Evolutionary conservation across 208 protist genomes (phyloP).

Genomic region (Trypanosomatidae sp.): DNA sequence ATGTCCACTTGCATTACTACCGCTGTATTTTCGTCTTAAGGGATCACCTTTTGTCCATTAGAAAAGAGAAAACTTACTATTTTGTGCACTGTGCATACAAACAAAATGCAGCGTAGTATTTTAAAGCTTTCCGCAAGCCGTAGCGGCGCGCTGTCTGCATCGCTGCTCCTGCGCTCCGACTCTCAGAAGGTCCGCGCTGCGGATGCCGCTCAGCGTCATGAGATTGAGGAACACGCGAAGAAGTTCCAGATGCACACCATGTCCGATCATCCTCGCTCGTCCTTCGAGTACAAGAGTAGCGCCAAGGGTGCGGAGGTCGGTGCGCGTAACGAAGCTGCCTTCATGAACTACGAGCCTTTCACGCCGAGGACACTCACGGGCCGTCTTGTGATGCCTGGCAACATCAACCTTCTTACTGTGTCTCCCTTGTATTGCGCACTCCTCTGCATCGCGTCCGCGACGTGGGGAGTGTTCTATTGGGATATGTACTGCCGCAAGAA

Average conservation of each 20-base stretch:
- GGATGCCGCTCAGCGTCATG: slow-evolving; percentile 33
- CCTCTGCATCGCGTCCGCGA: slow-evolving; percentile 49
- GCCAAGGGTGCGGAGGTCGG: slow-evolving; percentile 83
- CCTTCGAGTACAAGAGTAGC: slow-evolving; percentile 71
- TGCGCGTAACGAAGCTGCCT: slow-evolving; percentile 85
- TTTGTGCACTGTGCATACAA: no score
- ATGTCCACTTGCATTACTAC: no score
- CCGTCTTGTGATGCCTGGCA: slow-evolving; percentile 65
- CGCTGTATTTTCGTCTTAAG: no score
- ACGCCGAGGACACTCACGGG: slow-evolving; percentile 48
- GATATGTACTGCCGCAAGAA: slow-evolving; percentile 78
- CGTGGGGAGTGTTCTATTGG: slow-evolving; percentile 89
- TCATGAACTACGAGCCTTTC: slow-evolving; percentile 83
- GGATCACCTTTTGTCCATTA: slow-evolving; percentile 12
- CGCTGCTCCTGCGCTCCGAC: slow-evolving; percentile 24
- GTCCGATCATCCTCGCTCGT: slow-evolving; percentile 59
- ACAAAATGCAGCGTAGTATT: slow-evolving; percentile 51
- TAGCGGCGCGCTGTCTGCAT: slow-evolving; percentile 26
- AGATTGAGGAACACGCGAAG: slow-evolving; percentile 36
- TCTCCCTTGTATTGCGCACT: slow-evolving; percentile 68
- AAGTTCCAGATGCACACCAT: slow-evolving; percentile 69
- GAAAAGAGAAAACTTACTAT: no score
- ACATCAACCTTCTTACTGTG: slow-evolving; percentile 77
- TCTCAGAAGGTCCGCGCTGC: slow-evolving; percentile 24
- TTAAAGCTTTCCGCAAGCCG: slow-evolving; percentile 30